Percentiles rank a stretch among this genome's conserved stretches.
Conservation (phyloP, 495 filamentous ascomycete species). For the Collariella sp. region DNA sequence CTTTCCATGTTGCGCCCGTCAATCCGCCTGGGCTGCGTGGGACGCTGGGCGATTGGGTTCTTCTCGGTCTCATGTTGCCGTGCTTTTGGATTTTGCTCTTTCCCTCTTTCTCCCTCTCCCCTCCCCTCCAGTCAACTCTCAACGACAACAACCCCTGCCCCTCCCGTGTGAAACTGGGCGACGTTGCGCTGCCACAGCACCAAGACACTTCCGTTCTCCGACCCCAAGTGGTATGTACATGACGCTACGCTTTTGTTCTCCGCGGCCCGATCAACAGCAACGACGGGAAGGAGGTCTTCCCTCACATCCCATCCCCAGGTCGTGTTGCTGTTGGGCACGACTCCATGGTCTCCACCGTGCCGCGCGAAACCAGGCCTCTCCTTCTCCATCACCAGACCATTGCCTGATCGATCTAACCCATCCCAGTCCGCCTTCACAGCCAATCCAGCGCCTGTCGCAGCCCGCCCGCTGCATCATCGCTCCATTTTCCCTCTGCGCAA, state of each 20-base stretch:
- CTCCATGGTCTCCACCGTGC: slow-evolving; percentile 8
- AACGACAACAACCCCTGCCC: background rate
- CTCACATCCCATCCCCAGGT: slow-evolving; percentile 3
- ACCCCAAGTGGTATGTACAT: background rate
- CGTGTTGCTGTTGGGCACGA: background rate
- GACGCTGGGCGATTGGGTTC: no score
- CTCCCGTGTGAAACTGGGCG: background rate
- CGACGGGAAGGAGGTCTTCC: background rate
- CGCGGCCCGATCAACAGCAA: background rate
- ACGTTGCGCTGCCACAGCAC: background rate
- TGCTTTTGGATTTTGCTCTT: background rate
- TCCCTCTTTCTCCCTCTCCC: background rate
- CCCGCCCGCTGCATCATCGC: slow-evolving; percentile 15
- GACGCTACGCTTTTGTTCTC: background rate
- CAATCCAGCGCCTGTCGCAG: slow-evolving; percentile 16
- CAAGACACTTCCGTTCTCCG: background rate
- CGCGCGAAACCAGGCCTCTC: background rate
- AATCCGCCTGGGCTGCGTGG: no score
- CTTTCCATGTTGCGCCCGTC: background rate
- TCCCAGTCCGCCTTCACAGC: background rate
- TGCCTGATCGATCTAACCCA: slow-evolving; percentile 14
- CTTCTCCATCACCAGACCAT: slow-evolving; percentile 9
- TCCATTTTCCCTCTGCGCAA: slow-evolving; percentile 17
- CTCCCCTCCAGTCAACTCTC: background rate
- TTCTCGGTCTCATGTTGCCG: background rate